Evolutionary conservation across 768 basidiomycete species (phyloP).

Genomic region (Russula abietina): DNA sequence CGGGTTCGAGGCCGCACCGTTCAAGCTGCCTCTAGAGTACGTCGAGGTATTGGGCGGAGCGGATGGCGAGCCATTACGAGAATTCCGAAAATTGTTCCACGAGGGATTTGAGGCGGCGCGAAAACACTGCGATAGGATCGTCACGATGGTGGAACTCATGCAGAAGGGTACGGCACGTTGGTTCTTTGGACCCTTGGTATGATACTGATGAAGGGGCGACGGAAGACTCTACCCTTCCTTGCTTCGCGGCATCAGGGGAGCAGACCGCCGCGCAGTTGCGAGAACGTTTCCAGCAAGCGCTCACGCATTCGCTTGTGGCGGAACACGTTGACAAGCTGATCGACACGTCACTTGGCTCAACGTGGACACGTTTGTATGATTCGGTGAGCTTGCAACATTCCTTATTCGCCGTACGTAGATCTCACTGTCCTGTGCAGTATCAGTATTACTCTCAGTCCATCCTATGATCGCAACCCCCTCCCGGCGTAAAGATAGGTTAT

Average conservation of each 20-base stretch:
- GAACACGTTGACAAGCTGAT: slow-evolving; percentile 89
- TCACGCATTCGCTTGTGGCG: slow-evolving; percentile 78
- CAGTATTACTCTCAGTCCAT: slow-evolving; percentile 95
- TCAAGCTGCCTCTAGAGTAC: slow-evolving; percentile 93
- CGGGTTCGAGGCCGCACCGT: slow-evolving; percentile 98
- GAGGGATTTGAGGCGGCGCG: slow-evolving; percentile 91
- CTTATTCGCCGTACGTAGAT: background rate
- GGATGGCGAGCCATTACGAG: slow-evolving; percentile 63
- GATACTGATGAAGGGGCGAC: slow-evolving; percentile 15
- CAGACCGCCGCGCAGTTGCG: slow-evolving; percentile 83
- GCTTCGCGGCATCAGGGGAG: slow-evolving; percentile 86
- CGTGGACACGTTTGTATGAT: slow-evolving; percentile 95
- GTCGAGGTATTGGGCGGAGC: slow-evolving; percentile 91
- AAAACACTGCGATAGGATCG: slow-evolving; percentile 94
- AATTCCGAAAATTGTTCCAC: slow-evolving; percentile 83
- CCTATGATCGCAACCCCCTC: slow-evolving; percentile 37
- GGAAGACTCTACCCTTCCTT: slow-evolving; percentile 81
- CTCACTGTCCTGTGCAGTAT: slow-evolving; percentile 45
- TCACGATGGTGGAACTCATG: slow-evolving; percentile 95
- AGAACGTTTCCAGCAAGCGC: slow-evolving; percentile 88
- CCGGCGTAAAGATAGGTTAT: slow-evolving; percentile 3
- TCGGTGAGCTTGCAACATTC: slow-evolving; percentile 49
- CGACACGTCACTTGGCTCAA: slow-evolving; percentile 82
- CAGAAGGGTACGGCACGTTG: slow-evolving; percentile 72
- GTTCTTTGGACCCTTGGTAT: background rate